Conservation (phyloP, 352 stramenopile species). For the Pythium monospermum region DNA sequence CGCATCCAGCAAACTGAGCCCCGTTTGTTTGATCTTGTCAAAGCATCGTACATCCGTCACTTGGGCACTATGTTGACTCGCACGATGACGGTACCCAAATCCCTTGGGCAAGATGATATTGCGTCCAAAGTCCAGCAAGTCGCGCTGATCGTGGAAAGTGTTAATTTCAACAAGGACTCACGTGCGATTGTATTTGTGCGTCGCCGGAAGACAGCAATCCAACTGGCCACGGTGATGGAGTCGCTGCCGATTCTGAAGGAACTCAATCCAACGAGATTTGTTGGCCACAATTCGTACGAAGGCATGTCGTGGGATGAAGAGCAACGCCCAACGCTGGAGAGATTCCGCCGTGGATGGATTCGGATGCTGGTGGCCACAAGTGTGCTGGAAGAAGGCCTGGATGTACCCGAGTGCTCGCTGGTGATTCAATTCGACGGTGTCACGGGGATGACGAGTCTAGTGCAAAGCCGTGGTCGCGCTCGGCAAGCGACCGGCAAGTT, state of each 20-base stretch:
- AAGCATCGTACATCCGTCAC: conserved; percentile 20
- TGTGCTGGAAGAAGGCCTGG: conserved; percentile 73
- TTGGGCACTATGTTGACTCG: conserved; percentile 27
- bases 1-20: conserved; percentile 3
- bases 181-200: conserved; percentile 78
- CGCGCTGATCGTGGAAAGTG: conserved; percentile 34
- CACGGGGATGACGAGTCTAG: conserved; percentile 60
- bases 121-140: conserved; percentile 53
- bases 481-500: conserved; percentile 55
- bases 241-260: conserved; percentile 39
- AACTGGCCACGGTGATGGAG: conserved; percentile 63
- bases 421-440: conserved; percentile 79
- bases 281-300: conserved; percentile 77
- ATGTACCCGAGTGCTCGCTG: conserved; percentile 72
- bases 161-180: conserved; percentile 48
- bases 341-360: conserved; percentile 62
- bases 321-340: conserved; percentile 62
- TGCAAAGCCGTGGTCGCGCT: conserved; percentile 70
- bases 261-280: conserved; percentile 70
- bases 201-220: conserved; percentile 57
- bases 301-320: conserved; percentile 80
- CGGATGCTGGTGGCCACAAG: conserved; percentile 73
- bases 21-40: not conserved
- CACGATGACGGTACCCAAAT: conserved; percentile 20
- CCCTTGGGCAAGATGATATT: conserved; percentile 29